These are phyloP conservation scores for Ogataea neopini DNA, from an alignment of 805 yeast genomes.

Conservation along the genomic window DNA sequence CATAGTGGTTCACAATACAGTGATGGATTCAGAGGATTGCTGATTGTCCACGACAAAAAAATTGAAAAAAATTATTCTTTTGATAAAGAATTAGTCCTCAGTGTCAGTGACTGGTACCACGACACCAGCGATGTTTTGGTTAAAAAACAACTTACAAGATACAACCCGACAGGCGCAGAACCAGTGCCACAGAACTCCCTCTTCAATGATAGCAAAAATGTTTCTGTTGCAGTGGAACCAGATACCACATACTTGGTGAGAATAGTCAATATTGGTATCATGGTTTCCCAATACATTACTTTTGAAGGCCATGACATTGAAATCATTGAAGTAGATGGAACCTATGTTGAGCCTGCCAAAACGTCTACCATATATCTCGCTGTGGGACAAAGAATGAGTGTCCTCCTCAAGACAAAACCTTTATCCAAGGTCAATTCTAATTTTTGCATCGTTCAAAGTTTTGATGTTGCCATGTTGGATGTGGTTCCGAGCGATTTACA, in stretches of 20 bases:
- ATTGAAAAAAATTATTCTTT: slow-evolving; percentile 51
- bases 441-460: slow-evolving; percentile 59
- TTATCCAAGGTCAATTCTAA: slow-evolving; percentile 37
- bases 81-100: slow-evolving; percentile 61
- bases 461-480: slow-evolving; percentile 73
- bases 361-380: slow-evolving; percentile 62
- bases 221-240: slow-evolving; percentile 54
- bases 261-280: slow-evolving; percentile 66
- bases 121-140: slow-evolving; percentile 47
- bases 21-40: slow-evolving; percentile 73
- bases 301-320: slow-evolving; percentile 72
- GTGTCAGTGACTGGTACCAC: slow-evolving; percentile 68
- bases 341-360: slow-evolving; percentile 56
- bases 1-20: slow-evolving; percentile 77
- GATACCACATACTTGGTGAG: slow-evolving; percentile 65
- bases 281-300: slow-evolving; percentile 69
- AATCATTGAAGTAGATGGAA: slow-evolving; percentile 76
- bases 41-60: slow-evolving; percentile 59
- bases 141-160: slow-evolving; percentile 54
- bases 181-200: slow-evolving; percentile 71
- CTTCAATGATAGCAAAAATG: slow-evolving; percentile 64
- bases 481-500: slow-evolving; percentile 58
- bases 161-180: slow-evolving; percentile 84
- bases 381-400: slow-evolving; percentile 81
- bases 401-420: slow-evolving; percentile 59